Conservation (phyloP, 1,284 basidiomycete species). For the Marasmius sp. region DNA sequence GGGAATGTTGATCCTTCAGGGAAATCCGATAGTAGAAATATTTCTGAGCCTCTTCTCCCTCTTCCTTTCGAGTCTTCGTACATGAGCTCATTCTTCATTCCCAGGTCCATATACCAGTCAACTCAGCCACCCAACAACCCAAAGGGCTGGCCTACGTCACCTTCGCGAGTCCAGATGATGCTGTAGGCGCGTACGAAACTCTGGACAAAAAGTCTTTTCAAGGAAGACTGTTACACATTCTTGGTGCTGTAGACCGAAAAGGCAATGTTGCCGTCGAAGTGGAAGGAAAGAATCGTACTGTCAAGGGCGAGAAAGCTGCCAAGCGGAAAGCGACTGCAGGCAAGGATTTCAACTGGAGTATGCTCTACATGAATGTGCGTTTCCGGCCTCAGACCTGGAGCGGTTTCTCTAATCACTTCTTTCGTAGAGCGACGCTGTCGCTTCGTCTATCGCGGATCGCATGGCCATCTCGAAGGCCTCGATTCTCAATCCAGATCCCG, state of each 20-base stretch:
- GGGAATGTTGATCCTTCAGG: constrained; percentile 39
- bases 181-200: constrained; percentile 73
- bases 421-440: constrained; percentile 82
- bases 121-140: constrained; percentile 60
- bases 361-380: constrained; percentile 97
- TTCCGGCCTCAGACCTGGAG: constrained; percentile 14
- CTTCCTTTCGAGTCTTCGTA: not conserved
- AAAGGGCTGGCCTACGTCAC: constrained; percentile 89
- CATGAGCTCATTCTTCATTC: not conserved
- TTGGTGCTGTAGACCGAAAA: constrained; percentile 76
- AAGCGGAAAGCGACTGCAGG: constrained; percentile 75
- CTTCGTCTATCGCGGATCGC: constrained; percentile 79
- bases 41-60: constrained; percentile 29
- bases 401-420: constrained; percentile 19
- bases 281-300: constrained; percentile 48
- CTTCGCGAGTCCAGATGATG: constrained; percentile 65
- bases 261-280: constrained; percentile 43
- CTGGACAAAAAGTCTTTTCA: constrained; percentile 90
- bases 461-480: constrained; percentile 85
- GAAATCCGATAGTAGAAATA: constrained; percentile 45
- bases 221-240: constrained; percentile 88
- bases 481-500: constrained; percentile 78
- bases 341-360: constrained; percentile 94
- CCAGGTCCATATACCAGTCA: constrained; percentile 85
- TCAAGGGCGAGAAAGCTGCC: constrained; percentile 71